Evolutionary conservation across 1,139 yeast genomes (phyloP).

Genomic region (Arxiozyma bovina): DNA sequence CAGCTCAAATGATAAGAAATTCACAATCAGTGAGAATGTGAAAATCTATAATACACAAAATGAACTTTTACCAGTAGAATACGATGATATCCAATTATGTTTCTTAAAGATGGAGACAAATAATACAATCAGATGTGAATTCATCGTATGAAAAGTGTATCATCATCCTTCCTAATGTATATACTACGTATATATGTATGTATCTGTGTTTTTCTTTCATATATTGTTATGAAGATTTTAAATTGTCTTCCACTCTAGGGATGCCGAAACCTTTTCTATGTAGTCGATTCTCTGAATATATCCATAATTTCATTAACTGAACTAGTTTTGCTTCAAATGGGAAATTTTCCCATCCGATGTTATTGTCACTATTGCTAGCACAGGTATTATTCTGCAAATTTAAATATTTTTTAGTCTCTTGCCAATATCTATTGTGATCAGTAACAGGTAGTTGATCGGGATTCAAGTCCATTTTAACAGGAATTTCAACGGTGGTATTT

Average conservation of each 20-base stretch:
- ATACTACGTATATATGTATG: conserved; percentile 3
- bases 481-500: too few relatives aligned
- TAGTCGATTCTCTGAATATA: conserved; percentile 49
- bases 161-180: neutral
- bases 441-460: neutral
- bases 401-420: conserved; percentile 4
- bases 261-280: conserved; percentile 35
- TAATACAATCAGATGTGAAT: conserved; percentile 43
- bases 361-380: neutral
- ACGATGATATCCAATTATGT: conserved; percentile 48
- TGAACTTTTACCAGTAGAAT: conserved; percentile 23
- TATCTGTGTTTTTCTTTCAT: neutral
- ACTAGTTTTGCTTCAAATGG: conserved; percentile 39
- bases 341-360: neutral
- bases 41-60: conserved; percentile 30
- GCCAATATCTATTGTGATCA: conserved; percentile 2
- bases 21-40: conserved; percentile 32
- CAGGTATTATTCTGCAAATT: neutral
- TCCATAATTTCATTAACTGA: conserved; percentile 50
- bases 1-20: conserved; percentile 10
- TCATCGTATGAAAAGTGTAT: conserved; percentile 5
- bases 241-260: conserved; percentile 27
- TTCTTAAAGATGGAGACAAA: conserved; percentile 62
- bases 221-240: neutral
- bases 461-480: too few relatives aligned